These are phyloP conservation scores for Nectriaceae sp. DNA, from an alignment of 2,329 filamentous ascomycete species.

Conservation along the genomic window DNA sequence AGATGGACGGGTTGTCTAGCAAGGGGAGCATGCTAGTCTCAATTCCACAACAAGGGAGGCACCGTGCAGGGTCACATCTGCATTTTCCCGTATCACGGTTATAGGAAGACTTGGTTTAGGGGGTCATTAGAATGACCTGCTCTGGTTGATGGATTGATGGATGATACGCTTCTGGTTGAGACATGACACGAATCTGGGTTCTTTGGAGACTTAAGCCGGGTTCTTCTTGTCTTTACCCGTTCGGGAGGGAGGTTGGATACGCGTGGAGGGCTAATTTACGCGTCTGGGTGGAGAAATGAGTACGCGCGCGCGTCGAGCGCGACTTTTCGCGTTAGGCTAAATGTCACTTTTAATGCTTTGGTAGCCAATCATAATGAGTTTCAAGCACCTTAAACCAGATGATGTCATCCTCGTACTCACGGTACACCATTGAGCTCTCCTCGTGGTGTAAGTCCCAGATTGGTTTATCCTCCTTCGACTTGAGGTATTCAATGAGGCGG, in stretches of 20 bases:
- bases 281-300: conserved; percentile 14
- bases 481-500: too few species aligned
- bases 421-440: too few species aligned
- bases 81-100: background rate
- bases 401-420: too few species aligned
- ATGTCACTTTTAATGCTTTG: conserved; percentile 11
- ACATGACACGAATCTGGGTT: background rate
- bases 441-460: too few species aligned
- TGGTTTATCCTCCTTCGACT: too few species aligned
- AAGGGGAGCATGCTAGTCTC: background rate
- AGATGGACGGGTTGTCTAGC: too few species aligned
- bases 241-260: conserved; percentile 5
- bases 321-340: conserved; percentile 24
- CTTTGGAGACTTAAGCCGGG: conserved; percentile 11
- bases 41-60: background rate
- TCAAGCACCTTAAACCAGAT: too few species aligned
- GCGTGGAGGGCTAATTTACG: conserved; percentile 30
- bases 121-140: background rate
- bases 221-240: conserved; percentile 2
- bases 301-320: conserved; percentile 18
- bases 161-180: background rate
- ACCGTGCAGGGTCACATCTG: conserved; percentile 3
- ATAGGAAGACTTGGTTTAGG: background rate
- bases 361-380: conserved; percentile 23
- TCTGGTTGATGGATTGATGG: background rate